These are phyloP conservation scores for Aspergillus ruber DNA, from an alignment of 2,329 filamentous ascomycete species.

Conservation along the genomic window DNA sequence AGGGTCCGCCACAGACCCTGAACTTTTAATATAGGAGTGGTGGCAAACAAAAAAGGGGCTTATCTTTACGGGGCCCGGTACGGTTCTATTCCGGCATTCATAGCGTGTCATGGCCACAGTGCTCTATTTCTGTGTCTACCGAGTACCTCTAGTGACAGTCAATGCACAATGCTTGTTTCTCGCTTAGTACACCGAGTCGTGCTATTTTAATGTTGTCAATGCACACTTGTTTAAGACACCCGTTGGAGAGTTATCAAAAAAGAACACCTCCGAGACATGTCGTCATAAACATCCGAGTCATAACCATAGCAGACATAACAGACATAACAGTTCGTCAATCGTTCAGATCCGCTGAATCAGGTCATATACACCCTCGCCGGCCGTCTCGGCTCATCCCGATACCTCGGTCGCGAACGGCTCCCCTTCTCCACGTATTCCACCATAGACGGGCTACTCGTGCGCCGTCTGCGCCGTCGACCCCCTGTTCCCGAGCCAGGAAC, in stretches of 20 bases:
- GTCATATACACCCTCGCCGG: conserved; percentile 33
- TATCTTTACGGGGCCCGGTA: no score
- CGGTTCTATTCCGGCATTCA: no score
- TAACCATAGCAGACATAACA: neutral
- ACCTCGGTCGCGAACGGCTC: conserved; percentile 9
- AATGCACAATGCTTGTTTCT: neutral
- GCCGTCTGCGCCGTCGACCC: conserved; percentile 15
- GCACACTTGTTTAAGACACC: neutral
- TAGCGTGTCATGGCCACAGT: no score
- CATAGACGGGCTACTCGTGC: conserved; percentile 11
- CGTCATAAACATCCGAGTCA: neutral
- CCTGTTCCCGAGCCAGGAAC: conserved; percentile 13
- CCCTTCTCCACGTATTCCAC: conserved; percentile 29
- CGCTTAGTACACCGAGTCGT: no score
- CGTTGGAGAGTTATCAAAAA: neutral
- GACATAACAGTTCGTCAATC: neutral
- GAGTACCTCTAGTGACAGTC: neutral
- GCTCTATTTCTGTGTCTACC: neutral
- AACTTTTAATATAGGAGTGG: no score
- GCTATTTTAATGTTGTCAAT: no score
- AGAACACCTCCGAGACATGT: neutral
- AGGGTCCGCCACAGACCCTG: no score
- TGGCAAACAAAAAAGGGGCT: no score
- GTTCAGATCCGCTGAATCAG: conserved; percentile 1
- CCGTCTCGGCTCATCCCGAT: conserved; percentile 24